phyloP scores from a whole-genome alignment of 1,139 yeast species.

The Sugiyamaella grinbergsii region DNA sequence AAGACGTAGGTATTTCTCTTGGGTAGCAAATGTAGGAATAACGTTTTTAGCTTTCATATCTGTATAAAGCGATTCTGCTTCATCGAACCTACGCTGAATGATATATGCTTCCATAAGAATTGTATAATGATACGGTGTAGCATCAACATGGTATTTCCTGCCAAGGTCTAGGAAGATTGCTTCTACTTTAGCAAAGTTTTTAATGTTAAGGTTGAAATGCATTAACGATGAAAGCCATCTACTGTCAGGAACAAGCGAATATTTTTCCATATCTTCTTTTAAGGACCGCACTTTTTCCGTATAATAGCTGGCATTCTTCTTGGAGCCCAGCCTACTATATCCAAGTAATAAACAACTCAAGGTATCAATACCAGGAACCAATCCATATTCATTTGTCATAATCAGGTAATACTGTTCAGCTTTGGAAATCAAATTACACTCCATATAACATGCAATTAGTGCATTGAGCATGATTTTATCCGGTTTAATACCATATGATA shows the following conservation, averaged over 20 bases:
- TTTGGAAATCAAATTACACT: constrained; percentile 26
- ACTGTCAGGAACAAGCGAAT: constrained; percentile 30
- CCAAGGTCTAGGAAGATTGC: constrained; percentile 28
- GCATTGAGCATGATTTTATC: constrained; percentile 36
- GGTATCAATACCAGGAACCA: constrained; percentile 32
- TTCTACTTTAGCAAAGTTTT: constrained; percentile 29
- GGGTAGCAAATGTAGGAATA: constrained; percentile 33
- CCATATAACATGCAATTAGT: constrained; percentile 33
- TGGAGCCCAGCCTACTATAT: constrained; percentile 12
- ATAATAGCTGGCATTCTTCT: neutral
- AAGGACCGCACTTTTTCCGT: constrained; percentile 11
- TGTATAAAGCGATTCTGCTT: constrained; percentile 29
- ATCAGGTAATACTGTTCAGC: constrained; percentile 30
- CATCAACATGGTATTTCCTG: constrained; percentile 21
- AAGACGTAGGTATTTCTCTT: constrained; percentile 29
- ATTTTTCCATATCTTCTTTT: constrained; percentile 20
- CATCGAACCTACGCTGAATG: constrained; percentile 20
- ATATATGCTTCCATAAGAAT: constrained; percentile 33
- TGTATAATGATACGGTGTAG: constrained; percentile 36
- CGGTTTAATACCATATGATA: constrained; percentile 31
- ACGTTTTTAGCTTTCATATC: constrained; percentile 28
- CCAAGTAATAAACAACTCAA: constrained; percentile 30
- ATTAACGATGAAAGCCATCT: constrained; percentile 36
- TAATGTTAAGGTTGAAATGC: constrained; percentile 27
- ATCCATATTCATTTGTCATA: constrained; percentile 24